Evolutionary conservation across 1,139 yeast genomes (phyloP), one percentile per base, ranked within the genome.

Genomic region (Sugiyamaella paludigena): DNA sequence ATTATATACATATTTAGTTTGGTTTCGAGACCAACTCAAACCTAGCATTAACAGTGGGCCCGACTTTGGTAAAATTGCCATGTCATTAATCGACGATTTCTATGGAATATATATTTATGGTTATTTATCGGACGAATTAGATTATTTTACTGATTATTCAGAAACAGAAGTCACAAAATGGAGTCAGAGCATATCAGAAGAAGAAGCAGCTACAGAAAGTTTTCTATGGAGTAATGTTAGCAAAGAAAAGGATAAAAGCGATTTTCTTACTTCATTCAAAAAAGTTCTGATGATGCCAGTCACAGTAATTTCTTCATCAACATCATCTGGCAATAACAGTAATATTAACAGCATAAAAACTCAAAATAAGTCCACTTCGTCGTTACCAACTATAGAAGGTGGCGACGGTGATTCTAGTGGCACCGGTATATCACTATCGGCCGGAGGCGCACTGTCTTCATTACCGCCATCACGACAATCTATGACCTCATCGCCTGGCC

Each of bases 231-330:
- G 79, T 39, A 74, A 72, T 55, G 67, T 74, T 42, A 64, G 67
- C 28, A 68, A 65, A 50, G 74, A 66, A 49, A 66, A 69, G 49
- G 75, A 76, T 47, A 76, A 78, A 55, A 64, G 70, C 32, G 75
- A 75, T 47, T 74, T 81, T 56, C 72, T 81, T 36, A 76, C 81
- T 1, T 79, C 83, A 27, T 71, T 83, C 54, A 78, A 78, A 58
- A 74, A 70, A 53, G 75, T 69, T 2, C 54, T 71, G 13, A 51
- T 67, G 55, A 64, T 67, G 63, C 73, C 74, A 1, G 72, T 67
- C 9, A 58, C 59, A 12, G 65, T 57, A 10, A 58, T 63, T 12
- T 53, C 58, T 15, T 47, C 48, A 37, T 16, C 47, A 13, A 13
- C 48, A 4, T 28, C 37, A 10, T 24, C 13, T 30, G n/a, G 11